Evolutionary conservation across 331 rosid species (phyloP).

Genomic region (Erythrophleum ivorense): DNA sequence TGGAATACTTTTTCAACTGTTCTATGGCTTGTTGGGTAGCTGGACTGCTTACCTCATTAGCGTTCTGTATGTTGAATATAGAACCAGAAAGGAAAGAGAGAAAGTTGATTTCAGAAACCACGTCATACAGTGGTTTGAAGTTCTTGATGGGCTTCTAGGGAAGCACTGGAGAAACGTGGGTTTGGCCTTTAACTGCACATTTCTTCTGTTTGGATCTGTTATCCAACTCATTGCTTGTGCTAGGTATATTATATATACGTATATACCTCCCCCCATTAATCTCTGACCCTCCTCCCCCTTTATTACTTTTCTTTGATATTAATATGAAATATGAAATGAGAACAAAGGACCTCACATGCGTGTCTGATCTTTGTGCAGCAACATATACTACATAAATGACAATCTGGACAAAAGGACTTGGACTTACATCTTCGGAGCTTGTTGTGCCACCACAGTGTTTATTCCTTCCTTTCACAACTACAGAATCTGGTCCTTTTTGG

Average conservation of each 20-base stretch:
- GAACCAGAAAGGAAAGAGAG: slow-evolving; percentile 94
- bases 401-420: slow-evolving; percentile 98
- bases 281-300: neutral
- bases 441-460: slow-evolving; percentile 98
- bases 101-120: slow-evolving; percentile 89
- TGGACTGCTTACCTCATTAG: slow-evolving; percentile 96
- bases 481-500: slow-evolving; percentile 95
- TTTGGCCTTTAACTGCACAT: slow-evolving; percentile 97
- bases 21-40: slow-evolving; percentile 83
- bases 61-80: slow-evolving; percentile 81
- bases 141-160: slow-evolving; percentile 96
- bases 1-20: slow-evolving; percentile 88
- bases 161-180: slow-evolving; percentile 99
- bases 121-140: slow-evolving; percentile 97
- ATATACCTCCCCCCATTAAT: neutral
- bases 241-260: slow-evolving; percentile 50
- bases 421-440: slow-evolving; percentile 98
- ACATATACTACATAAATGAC: slow-evolving; percentile 95
- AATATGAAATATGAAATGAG: neutral
- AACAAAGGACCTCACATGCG: slow-evolving; percentile 37
- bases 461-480: slow-evolving; percentile 97
- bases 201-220: slow-evolving; percentile 99
- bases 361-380: slow-evolving; percentile 55
- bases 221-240: slow-evolving; percentile 99
- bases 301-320: no score